Percentiles rank a stretch among this genome's conserved stretches.
phyloP scores from a whole-genome alignment of 371 early-diverging fungal genomes.

The Chytridium lagenaria region DNA sequence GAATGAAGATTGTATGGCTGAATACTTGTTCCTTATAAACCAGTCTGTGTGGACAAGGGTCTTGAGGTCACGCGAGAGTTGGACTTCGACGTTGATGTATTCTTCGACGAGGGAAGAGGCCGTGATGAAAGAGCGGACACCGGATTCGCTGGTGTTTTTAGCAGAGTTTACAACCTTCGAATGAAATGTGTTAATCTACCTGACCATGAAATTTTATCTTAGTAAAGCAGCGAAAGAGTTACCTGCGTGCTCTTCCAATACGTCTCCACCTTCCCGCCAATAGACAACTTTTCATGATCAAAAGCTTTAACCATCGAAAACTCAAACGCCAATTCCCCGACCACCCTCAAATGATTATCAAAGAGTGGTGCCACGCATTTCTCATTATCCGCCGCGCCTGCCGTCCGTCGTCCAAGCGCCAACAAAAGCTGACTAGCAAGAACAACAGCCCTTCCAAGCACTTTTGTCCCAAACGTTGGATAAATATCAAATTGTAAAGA shows the following conservation, averaged over 20 bases:
- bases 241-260: constrained; percentile 94
- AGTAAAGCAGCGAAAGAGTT: neutral
- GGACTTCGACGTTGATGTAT: constrained; percentile 82
- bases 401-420: constrained; percentile 26
- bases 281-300: constrained; percentile 80
- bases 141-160: constrained; percentile 32
- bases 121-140: constrained; percentile 77
- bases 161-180: constrained; percentile 35
- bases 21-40: too few species aligned
- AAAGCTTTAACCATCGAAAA: constrained; percentile 87
- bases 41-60: constrained; percentile 85
- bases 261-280: constrained; percentile 93
- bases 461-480: constrained; percentile 93
- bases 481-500: constrained; percentile 89
- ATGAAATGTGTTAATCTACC: neutral
- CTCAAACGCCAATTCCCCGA: constrained; percentile 87
- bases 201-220: neutral
- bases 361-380: constrained; percentile 74
- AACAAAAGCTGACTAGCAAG: constrained; percentile 71
- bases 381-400: constrained; percentile 57
- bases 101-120: constrained; percentile 62
- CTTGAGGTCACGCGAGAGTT: constrained; percentile 86
- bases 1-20: too few species aligned
- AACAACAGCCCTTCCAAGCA: constrained; percentile 88
- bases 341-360: constrained; percentile 84